These are phyloP conservation scores for Astragalus membranaceus DNA, from an alignment of 306 rosid species.

Conservation along the genomic window DNA sequence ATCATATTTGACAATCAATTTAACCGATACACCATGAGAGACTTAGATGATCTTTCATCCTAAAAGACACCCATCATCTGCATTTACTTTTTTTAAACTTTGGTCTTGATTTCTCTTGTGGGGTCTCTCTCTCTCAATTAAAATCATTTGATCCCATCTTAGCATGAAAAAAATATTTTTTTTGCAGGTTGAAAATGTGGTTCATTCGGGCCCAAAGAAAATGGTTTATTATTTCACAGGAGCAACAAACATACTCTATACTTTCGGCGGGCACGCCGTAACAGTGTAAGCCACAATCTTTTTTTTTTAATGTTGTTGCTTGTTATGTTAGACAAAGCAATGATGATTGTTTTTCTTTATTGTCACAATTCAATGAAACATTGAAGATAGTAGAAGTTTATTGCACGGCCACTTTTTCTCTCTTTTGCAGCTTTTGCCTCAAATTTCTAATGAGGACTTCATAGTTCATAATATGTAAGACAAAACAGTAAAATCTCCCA, in stretches of 20 bases:
- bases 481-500: slow-evolving; percentile 34
- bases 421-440: slow-evolving; percentile 44
- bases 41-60: no score
- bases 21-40: no score
- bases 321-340: slow-evolving; percentile 20
- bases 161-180: not conserved
- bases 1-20: no score
- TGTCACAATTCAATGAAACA: slow-evolving; percentile 26
- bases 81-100: no score
- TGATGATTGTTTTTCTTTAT: slow-evolving; percentile 30
- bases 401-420: slow-evolving; percentile 17
- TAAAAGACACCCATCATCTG: no score
- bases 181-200: slow-evolving; percentile 66
- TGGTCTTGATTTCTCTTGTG: not conserved
- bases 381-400: slow-evolving; percentile 12
- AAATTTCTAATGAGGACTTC: slow-evolving; percentile 22
- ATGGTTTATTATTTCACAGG: slow-evolving; percentile 88
- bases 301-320: slow-evolving; percentile 1
- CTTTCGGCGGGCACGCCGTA: slow-evolving; percentile 98
- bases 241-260: slow-evolving; percentile 91
- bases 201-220: slow-evolving; percentile 68
- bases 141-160: not conserved
- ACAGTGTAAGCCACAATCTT: slow-evolving; percentile 60
- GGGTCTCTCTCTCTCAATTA: not conserved
- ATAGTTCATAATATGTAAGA: slow-evolving; percentile 31